A percentile compares a stretch with the other conserved stretches of the same genome.
Conservation (phyloP, 768 basidiomycete species). For the Lyophyllum shimeji region DNA sequence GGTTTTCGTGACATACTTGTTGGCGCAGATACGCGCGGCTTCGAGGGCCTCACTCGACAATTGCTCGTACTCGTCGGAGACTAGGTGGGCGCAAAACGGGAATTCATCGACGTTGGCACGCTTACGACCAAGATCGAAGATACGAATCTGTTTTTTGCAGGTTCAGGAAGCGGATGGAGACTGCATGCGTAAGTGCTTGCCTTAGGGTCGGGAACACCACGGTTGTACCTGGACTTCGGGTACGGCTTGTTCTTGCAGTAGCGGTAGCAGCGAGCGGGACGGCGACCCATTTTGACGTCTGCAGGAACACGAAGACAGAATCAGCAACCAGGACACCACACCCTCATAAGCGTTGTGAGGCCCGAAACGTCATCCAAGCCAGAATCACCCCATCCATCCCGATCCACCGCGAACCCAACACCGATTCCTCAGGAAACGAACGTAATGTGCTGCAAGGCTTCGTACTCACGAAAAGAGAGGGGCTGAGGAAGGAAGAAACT, state of each 20-base stretch:
- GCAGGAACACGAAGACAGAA: too few relatives aligned
- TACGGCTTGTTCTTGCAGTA: constrained; percentile 99
- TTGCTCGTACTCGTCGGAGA: constrained; percentile 98
- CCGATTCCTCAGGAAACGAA: too few relatives aligned
- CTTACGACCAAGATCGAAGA: constrained; percentile 95
- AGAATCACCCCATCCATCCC: too few relatives aligned
- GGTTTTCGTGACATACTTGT: constrained; percentile 99
- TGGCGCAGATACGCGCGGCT: constrained; percentile 99
- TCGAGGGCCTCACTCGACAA: constrained; percentile 96
- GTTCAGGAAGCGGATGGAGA: neutral
- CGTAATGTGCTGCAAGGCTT: too few relatives aligned
- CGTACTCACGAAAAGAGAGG: too few relatives aligned
- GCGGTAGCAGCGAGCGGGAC: constrained; percentile 96
- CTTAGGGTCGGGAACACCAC: constrained; percentile 97
- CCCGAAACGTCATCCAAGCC: too few relatives aligned
- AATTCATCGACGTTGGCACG: constrained; percentile 97
- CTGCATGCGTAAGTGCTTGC: constrained; percentile 34
- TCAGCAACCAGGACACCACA: too few relatives aligned
- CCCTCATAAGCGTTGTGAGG: too few relatives aligned
- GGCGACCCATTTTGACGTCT: constrained; percentile 75
- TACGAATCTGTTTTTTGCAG: constrained; percentile 69
- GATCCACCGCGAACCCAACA: too few relatives aligned
- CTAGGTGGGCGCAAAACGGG: constrained; percentile 94
- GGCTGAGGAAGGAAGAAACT: neutral
- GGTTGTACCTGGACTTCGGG: constrained; percentile 94